Percentiles rank a stretch among this genome's conserved stretches.
Evolutionary conservation across 345 rosid species (phyloP).

Genomic region (Acer negundo): DNA sequence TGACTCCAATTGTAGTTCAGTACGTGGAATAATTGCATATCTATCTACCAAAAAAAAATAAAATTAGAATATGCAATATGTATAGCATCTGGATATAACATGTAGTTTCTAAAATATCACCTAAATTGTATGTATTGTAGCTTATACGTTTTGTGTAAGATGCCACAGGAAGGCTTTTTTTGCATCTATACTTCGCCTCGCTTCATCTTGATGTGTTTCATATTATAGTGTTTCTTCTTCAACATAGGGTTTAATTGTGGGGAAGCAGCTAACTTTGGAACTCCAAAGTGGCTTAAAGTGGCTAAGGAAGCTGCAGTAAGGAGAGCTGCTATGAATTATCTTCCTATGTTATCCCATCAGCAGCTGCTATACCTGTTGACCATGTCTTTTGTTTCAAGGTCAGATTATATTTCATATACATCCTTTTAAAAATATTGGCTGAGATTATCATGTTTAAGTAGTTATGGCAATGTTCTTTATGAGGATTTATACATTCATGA

Average conservation of each 20-base stretch:
- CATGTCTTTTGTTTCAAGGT: constrained; percentile 96
- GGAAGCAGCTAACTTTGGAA: constrained; percentile 99
- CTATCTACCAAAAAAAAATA: not conserved
- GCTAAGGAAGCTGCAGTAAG: constrained; percentile 99
- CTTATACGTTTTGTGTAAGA: not conserved
- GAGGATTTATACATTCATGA: not conserved
- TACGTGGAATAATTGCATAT: not conserved
- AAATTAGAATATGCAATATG: constrained; percentile 3
- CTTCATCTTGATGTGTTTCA: constrained; percentile 9
- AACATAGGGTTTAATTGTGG: constrained; percentile 94
- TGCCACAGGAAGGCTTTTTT: not conserved
- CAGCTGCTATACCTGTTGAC: constrained; percentile 95
- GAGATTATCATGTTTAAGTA: constrained; percentile 15
- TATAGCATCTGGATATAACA: not conserved
- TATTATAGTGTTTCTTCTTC: constrained; percentile 18
- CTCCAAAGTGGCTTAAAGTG: constrained; percentile 94
- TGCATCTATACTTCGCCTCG: constrained; percentile 6
- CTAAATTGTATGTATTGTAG: not conserved
- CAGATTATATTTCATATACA: constrained; percentile 25
- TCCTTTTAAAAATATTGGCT: constrained; percentile 11
- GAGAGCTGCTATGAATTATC: constrained; percentile 99
- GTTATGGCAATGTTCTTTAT: constrained; percentile 8
- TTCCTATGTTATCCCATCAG: constrained; percentile 99
- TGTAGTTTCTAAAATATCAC: constrained; percentile 2
- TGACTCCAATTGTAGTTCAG: constrained; percentile 14